Evolutionary conservation across 2,329 filamentous ascomycete genomes (phyloP), one percentile per base, ranked within the genome.

Genomic region (Volutella citrinella): DNA sequence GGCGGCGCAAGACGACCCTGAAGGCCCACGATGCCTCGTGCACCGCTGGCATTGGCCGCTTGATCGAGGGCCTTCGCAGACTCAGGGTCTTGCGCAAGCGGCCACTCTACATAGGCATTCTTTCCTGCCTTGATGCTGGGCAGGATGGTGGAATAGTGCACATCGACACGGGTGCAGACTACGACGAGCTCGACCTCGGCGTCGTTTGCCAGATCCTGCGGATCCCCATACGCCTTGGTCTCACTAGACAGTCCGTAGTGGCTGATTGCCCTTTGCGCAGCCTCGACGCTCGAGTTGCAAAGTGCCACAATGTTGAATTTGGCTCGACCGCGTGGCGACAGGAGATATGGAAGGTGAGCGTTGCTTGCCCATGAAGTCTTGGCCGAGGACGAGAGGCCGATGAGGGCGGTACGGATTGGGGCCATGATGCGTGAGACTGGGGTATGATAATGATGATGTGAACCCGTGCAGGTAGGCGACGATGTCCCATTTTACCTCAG

Each of bases 341-440:
- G 54, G 4, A 83, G 69, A 50, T 80, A 81, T 0, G 80, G 76
- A 0, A 82, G 66, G 47, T 83, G 79, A 4, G 71, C 75, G 17
- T 51, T 46, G 19, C 60, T 63, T 4, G 75, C 76, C 78, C 78
- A 83, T 0, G 68, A 67, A 5, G 65, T 67, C 19, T 64, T 63
- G 30, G 72, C 69, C 3, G 64, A 63, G 34, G 70, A 59, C 3
- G 74, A 79, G 32, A 81, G 72, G 27, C 77, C 78, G 38, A 80
- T 64, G n/a, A 82, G 62, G 19, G 69, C 78, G 12, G 74, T 57
- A 32, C 73, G 70, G 38, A 79, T 76, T 9, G 66, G 71, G 22
- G 70, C 50, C 68, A 75, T 59, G n/a, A 16, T 36, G 17, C 6
- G 4, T 5, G n/a, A 3, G 10, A 10, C 19, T 14, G 12, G 4